phyloP scores from a whole-genome alignment of 805 yeast genomes.

The Candida boidinii region DNA sequence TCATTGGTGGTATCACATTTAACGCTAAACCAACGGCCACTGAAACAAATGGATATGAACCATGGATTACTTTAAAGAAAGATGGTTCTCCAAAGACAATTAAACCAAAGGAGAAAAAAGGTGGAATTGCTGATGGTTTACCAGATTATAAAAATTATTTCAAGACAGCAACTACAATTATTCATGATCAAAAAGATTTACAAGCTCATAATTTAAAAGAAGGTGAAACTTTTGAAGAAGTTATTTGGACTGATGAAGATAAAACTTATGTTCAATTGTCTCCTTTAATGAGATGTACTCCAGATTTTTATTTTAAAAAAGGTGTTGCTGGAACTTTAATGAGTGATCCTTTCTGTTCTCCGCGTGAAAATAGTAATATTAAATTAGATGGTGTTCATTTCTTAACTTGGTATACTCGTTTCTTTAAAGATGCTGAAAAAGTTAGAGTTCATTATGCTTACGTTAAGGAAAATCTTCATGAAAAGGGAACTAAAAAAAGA shows the following conservation, averaged over 20 bases:
- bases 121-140: constrained; percentile 51
- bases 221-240: constrained; percentile 50
- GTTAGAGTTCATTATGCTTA: constrained; percentile 63
- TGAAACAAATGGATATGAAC: constrained; percentile 60
- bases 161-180: constrained; percentile 54
- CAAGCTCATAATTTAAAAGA: constrained; percentile 68
- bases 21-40: constrained; percentile 59
- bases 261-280: constrained; percentile 61
- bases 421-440: constrained; percentile 49
- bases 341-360: constrained; percentile 84
- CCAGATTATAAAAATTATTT: constrained; percentile 77
- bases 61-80: constrained; percentile 74
- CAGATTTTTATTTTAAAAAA: constrained; percentile 58
- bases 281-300: constrained; percentile 82
- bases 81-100: constrained; percentile 78
- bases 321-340: constrained; percentile 46
- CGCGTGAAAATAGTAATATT: constrained; percentile 51
- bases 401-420: constrained; percentile 71
- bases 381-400: constrained; percentile 60
- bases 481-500: constrained; percentile 48
- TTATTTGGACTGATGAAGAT: constrained; percentile 54
- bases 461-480: constrained; percentile 44
- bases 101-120: constrained; percentile 67
- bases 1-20: constrained; percentile 55
- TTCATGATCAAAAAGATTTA: constrained; percentile 50